phyloP scores from a whole-genome alignment of 2,329 filamentous ascomycete species.

The Blumeria graminis region DNA sequence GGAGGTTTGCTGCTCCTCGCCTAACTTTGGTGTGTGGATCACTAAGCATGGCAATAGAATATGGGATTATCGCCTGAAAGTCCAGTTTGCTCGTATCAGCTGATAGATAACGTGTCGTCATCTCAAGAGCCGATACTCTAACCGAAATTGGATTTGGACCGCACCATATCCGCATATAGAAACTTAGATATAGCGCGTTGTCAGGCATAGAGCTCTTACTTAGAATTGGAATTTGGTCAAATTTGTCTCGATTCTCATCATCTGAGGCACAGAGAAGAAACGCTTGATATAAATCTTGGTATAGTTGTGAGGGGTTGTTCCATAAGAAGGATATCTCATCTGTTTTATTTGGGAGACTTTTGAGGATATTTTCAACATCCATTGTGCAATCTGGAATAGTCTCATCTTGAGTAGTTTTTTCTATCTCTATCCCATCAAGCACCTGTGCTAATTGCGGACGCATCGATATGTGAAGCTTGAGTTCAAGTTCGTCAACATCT shows the following conservation, averaged over 20 bases:
- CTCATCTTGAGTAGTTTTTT: constrained; percentile 7
- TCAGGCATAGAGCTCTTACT: constrained; percentile 28
- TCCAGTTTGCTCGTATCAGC: constrained; percentile 29
- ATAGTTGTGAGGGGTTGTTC: constrained; percentile 25
- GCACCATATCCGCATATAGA: constrained; percentile 53
- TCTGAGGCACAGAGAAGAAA: constrained; percentile 30
- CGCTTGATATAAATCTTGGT: constrained; percentile 31
- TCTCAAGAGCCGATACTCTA: constrained; percentile 42
- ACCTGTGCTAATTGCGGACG: constrained; percentile 23
- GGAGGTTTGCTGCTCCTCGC: constrained; percentile 44
- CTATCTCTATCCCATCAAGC: too few relatives aligned
- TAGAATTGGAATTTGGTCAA: constrained; percentile 28
- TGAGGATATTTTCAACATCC: constrained; percentile 14
- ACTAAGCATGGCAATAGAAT: constrained; percentile 46
- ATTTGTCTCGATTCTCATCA: constrained; percentile 15
- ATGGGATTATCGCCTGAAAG: constrained; percentile 63
- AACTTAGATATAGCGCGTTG: constrained; percentile 45
- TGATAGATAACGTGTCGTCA: constrained; percentile 33
- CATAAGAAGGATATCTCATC: constrained; percentile 27
- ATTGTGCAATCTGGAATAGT: constrained; percentile 3
- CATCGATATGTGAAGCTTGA: constrained; percentile 47
- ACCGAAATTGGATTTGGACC: constrained; percentile 44
- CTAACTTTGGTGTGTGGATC: constrained; percentile 58
- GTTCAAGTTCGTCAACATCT: constrained; percentile 51
- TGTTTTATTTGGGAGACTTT: constrained; percentile 14